Conservation (phyloP, 495 filamentous ascomycete genomes). For the Schizothecium vesticola region DNA sequence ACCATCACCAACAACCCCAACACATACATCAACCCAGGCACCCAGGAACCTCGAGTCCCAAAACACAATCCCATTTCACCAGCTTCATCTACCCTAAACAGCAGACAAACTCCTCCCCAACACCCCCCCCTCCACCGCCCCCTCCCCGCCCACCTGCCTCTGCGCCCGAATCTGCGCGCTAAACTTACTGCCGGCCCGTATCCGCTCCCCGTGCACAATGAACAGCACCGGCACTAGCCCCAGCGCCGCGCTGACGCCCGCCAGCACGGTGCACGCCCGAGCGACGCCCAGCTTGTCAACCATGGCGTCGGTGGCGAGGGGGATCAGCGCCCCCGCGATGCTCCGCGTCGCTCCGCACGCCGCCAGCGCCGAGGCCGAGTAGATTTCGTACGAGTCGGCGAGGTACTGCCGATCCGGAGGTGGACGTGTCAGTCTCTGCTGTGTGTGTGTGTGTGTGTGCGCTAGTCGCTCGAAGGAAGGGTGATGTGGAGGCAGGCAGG, state of each 20-base stretch:
- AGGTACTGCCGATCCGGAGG: conserved; percentile 41
- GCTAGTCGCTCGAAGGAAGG: background rate
- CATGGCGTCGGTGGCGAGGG: conserved; percentile 30
- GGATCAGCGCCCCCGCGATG: conserved; percentile 54
- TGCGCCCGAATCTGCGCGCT: conserved; percentile 11
- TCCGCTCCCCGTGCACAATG: conserved; percentile 22
- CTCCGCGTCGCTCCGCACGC: conserved; percentile 51
- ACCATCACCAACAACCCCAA: background rate
- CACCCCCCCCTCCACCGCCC: background rate
- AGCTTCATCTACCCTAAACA: background rate
- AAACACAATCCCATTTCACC: background rate
- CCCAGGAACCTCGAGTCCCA: background rate
- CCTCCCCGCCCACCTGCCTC: background rate
- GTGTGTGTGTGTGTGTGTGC: background rate
- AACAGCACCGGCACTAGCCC: conserved; percentile 27
- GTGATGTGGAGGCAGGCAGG: too few species aligned
- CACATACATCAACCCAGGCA: background rate
- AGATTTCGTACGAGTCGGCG: conserved; percentile 65
- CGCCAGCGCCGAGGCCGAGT: conserved; percentile 60
- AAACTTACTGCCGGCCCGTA: conserved; percentile 19
- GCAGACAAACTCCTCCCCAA: conserved; percentile 18
- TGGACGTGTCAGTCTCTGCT: background rate
- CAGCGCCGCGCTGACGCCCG: conserved; percentile 19
- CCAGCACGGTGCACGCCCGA: conserved; percentile 25
- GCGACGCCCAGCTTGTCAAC: conserved; percentile 19